These are phyloP conservation scores for Stipa capillata DNA, from an alignment of 176 grass and related monocot species.

Conservation along the genomic window DNA sequence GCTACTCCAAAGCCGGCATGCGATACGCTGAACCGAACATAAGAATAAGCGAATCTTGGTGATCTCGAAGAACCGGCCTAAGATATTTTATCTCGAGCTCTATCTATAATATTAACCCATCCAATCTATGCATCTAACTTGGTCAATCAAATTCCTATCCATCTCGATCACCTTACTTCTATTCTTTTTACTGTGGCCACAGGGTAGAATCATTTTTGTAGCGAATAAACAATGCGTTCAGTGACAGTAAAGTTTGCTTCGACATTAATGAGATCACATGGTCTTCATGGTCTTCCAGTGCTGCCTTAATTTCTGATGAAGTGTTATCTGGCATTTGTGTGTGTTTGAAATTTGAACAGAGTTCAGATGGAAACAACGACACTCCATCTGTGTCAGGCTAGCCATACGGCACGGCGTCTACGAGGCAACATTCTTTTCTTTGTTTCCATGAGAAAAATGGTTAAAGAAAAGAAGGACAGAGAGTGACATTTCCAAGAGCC, in stretches of 20 bases:
- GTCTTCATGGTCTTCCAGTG: slow-evolving; percentile 15
- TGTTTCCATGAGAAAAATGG: background rate
- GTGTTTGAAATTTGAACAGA: slow-evolving; percentile 13
- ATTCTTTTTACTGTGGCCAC: background rate
- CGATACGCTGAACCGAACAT: slow-evolving; percentile 11
- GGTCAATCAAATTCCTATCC: slow-evolving; percentile 21
- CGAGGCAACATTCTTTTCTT: slow-evolving; percentile 25
- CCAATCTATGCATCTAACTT: slow-evolving; percentile 4
- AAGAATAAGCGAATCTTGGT: slow-evolving; percentile 22
- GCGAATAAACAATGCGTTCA: background rate
- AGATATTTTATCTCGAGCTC: background rate
- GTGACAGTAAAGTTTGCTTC: background rate
- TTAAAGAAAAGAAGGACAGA: background rate
- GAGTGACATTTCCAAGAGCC: too few relatives aligned
- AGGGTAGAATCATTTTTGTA: background rate
- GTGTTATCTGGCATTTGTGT: background rate
- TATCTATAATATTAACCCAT: too few relatives aligned
- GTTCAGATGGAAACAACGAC: background rate
- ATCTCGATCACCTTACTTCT: slow-evolving; percentile 5
- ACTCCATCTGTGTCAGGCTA: background rate
- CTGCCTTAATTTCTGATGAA: slow-evolving; percentile 9
- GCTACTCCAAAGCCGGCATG: slow-evolving; percentile 20
- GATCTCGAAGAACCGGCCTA: slow-evolving; percentile 33
- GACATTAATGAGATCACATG: slow-evolving; percentile 44
- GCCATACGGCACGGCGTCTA: slow-evolving; percentile 27